These are phyloP conservation scores for Neolentinus lepideus DNA, from an alignment of 1,284 basidiomycete genomes.

Conservation along the genomic window DNA sequence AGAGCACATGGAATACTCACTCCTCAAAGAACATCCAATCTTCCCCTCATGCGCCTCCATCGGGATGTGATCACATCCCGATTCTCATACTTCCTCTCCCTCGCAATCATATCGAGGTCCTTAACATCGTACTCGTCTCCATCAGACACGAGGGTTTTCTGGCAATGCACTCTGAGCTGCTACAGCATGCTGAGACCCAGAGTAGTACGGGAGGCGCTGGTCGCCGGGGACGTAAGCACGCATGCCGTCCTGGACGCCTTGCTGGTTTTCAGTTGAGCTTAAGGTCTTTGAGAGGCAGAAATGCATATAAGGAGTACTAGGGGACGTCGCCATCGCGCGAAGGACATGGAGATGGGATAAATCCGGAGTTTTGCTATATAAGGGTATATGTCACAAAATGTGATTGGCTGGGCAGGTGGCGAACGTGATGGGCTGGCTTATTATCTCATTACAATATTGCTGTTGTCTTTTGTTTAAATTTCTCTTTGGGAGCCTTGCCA, in stretches of 20 bases:
- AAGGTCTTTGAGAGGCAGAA: neutral
- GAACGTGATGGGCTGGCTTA: too few species aligned
- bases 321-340: neutral
- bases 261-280: neutral
- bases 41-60: conserved; percentile 73
- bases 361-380: neutral
- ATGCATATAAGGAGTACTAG: neutral
- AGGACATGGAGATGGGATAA: neutral
- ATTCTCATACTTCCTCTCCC: conserved; percentile 70
- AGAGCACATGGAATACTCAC: conserved; percentile 38
- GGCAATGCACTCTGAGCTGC: conserved; percentile 54
- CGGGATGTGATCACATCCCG: conserved; percentile 69
- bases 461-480: neutral
- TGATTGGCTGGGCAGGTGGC: neutral
- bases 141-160: conserved; percentile 51
- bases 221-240: conserved; percentile 71
- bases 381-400: neutral
- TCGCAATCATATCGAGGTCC: conserved; percentile 52
- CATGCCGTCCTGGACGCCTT: conserved; percentile 33
- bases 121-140: conserved; percentile 41
- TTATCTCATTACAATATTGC: neutral
- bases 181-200: conserved; percentile 43
- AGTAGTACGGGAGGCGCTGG: conserved; percentile 73
- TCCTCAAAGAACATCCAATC: conserved; percentile 76
- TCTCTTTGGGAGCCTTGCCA: too few species aligned